Evolutionary conservation across 192 early-diverging fungal species (phyloP), one percentile per base, ranked within the genome.

Genomic region (Coemansia sp.): DNA sequence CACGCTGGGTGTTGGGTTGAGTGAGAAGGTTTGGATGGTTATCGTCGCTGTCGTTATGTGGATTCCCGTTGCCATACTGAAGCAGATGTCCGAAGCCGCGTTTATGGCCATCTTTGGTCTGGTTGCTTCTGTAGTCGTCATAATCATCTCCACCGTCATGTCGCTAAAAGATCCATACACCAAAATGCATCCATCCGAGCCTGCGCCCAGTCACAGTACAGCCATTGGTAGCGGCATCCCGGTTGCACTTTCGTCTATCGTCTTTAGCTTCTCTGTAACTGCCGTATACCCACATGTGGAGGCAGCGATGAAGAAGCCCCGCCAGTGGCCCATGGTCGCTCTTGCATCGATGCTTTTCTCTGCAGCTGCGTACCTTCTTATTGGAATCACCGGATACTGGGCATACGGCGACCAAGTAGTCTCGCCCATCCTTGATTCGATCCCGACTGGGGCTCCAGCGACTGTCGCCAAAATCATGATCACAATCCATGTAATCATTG

Each of bases 221-320:
- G 72, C 69, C 21, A 75, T 78, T 58, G 76, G 68, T 51, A 58
- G 68, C 30, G 81, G 81, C 12, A 63, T 92, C 24, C 90, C 91
- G 1, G 71, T 87, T 11, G 88, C 90, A 0, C 73, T 94, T 2
- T 89, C 88, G 7, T 88, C 88, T 8, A 89, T 94, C 63, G 78
- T 86, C 16, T 93, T 92, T 66, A 87, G 89, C 21, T 93, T 84
- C 55, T 73, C 87, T 33, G 93, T 92, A 11, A 92, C 91, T 20
- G 89, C 89, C 24, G 89, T 93, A 7, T 94, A 93, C 60, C 88
- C 93, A 2, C 90, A 94, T 60, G 87, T 92, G 7, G 91, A 94
- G 64, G 79, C 85, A 2, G 80, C 86, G 44, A 93, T 94, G 93
- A 78, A 69, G 36, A 72, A 89, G 48, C 93, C 93, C 10, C 71